Conservation (phyloP, 805 yeast genomes). For the Kodamaea kaohsiungensis region DNA sequence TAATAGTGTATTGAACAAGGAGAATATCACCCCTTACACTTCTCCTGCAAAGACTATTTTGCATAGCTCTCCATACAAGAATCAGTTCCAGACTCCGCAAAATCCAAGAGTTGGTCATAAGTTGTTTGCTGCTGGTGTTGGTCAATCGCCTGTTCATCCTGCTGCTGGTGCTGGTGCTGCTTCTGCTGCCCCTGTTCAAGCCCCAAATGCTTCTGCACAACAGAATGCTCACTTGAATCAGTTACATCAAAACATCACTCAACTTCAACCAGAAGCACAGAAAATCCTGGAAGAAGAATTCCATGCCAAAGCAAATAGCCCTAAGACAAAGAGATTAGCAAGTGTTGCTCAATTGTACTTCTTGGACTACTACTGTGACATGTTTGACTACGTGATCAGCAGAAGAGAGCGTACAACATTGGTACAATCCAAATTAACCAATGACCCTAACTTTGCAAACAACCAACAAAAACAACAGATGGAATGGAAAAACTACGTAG, state of each 20-base stretch:
- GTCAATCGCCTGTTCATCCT: not conserved
- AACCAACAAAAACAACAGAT: conserved; percentile 38
- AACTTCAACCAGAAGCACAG: conserved; percentile 29
- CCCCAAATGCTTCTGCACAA: not conserved
- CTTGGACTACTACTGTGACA: conserved; percentile 92
- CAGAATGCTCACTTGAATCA: conserved; percentile 7
- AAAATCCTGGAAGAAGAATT: conserved; percentile 45
- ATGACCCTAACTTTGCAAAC: conserved; percentile 44
- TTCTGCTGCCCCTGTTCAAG: too few species aligned
- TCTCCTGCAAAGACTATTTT: conserved; percentile 40
- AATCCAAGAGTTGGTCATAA: not conserved
- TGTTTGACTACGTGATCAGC: conserved; percentile 86
- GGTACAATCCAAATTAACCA: conserved; percentile 60
- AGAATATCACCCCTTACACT: conserved; percentile 35
- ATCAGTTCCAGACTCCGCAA: conserved; percentile 1
- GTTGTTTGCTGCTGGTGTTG: not conserved
- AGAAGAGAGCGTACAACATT: conserved; percentile 80
- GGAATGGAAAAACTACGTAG: conserved; percentile 75
- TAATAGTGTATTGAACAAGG: conserved; percentile 28
- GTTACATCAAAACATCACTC: conserved; percentile 31
- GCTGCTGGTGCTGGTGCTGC: not conserved
- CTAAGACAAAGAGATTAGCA: conserved; percentile 81
- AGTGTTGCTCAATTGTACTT: conserved; percentile 93
- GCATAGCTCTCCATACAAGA: conserved; percentile 28
- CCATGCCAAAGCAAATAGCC: conserved; percentile 58